Conservation (phyloP, 805 yeast genomes). For the Nakazawaea anatomiae region DNA sequence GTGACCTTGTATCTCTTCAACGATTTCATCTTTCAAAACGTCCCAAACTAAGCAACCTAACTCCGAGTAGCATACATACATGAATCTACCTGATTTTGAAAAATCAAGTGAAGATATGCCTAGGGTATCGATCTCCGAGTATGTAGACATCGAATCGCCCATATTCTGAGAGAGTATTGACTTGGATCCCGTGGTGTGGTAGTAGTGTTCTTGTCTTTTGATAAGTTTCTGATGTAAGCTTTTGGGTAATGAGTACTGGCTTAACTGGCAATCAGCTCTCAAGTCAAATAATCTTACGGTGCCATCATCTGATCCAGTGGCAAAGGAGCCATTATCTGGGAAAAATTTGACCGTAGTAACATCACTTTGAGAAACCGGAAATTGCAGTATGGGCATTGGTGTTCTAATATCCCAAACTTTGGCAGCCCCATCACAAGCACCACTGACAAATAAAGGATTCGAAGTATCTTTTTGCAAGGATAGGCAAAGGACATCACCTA, state of each 20-base stretch:
- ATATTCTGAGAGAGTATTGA: background rate
- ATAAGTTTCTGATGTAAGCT: constrained; percentile 10
- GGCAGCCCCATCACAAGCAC: constrained; percentile 65
- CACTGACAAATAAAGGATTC: constrained; percentile 42
- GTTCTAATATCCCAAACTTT: constrained; percentile 61
- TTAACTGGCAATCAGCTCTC: constrained; percentile 67
- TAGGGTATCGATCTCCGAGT: constrained; percentile 40
- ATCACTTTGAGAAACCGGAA: constrained; percentile 53
- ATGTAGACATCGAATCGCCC: background rate
- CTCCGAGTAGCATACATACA: constrained; percentile 74
- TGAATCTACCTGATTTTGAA: constrained; percentile 65
- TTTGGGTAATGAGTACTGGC: constrained; percentile 32
- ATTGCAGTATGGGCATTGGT: constrained; percentile 32
- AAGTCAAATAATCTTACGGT: constrained; percentile 63
- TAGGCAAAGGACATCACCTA: constrained; percentile 64
- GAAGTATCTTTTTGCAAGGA: constrained; percentile 20
- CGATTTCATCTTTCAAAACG: constrained; percentile 52
- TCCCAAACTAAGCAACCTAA: constrained; percentile 78
- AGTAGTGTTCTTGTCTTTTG: constrained; percentile 11
- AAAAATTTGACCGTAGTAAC: constrained; percentile 56
- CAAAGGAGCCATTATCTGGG: constrained; percentile 67
- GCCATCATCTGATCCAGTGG: constrained; percentile 79
- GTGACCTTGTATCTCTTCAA: constrained; percentile 58
- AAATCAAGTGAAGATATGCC: constrained; percentile 71
- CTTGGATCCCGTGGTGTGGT: background rate